phyloP scores from a whole-genome alignment of 345 rosid genomes.

The Leavenworthia alabamica region DNA sequence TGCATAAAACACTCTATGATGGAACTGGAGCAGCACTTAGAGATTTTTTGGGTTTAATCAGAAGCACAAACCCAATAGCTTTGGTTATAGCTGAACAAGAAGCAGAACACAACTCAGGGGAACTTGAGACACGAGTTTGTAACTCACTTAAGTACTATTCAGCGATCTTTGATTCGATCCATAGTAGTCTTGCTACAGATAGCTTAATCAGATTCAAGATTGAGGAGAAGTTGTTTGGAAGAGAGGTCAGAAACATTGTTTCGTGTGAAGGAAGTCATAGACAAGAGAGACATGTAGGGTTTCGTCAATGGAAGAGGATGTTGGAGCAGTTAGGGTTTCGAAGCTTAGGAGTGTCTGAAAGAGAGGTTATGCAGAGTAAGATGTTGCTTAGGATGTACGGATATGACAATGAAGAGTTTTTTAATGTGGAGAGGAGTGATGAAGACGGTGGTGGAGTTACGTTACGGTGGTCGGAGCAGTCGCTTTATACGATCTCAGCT shows the following conservation, averaged over 20 bases:
- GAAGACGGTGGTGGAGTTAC: slow-evolving; percentile 47
- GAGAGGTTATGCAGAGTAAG: slow-evolving; percentile 75
- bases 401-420: slow-evolving; percentile 30
- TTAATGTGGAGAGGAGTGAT: slow-evolving; percentile 39
- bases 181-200: slow-evolving; percentile 51
- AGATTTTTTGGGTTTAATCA: slow-evolving; percentile 72
- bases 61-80: slow-evolving; percentile 67
- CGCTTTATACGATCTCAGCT: slow-evolving; percentile 79
- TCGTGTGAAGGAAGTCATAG: slow-evolving; percentile 93
- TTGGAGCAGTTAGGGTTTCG: slow-evolving; percentile 82
- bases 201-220: slow-evolving; percentile 61
- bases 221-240: slow-evolving; percentile 79
- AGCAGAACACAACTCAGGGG: slow-evolving; percentile 46
- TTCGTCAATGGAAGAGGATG: slow-evolving; percentile 58
- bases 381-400: slow-evolving; percentile 87
- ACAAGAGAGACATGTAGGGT: slow-evolving; percentile 66
- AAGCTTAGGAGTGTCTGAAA: slow-evolving; percentile 49
- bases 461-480: slow-evolving; percentile 73
- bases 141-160: slow-evolving; percentile 74
- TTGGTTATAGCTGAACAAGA: slow-evolving; percentile 83
- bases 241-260: slow-evolving; percentile 72
- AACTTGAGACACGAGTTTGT: slow-evolving; percentile 56
- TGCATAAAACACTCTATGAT: slow-evolving; percentile 82
- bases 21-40: slow-evolving; percentile 58
- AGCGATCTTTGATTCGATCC: slow-evolving; percentile 69